Percentiles rank a stretch among this genome's conserved stretches.
phyloP scores from a whole-genome alignment of 1,139 yeast species.

The Wickerhamomyces sp. region DNA sequence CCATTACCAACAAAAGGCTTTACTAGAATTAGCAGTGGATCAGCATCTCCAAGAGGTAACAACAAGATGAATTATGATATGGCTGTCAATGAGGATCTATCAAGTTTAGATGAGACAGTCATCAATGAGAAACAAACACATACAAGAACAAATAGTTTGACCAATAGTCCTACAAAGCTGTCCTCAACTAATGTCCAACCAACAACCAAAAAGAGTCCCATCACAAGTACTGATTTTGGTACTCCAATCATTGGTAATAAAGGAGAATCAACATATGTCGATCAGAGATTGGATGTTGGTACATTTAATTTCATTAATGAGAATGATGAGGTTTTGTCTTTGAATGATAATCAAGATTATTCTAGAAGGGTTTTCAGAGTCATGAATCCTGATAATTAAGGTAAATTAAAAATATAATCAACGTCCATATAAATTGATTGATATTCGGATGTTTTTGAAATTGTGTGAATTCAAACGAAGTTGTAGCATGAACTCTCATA shows the following conservation, averaged over 20 bases:
- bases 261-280: slow-evolving; percentile 44
- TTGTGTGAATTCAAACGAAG: too few relatives aligned
- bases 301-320: slow-evolving; percentile 46
- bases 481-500: too few relatives aligned
- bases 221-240: slow-evolving; percentile 11
- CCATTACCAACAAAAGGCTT: neutral
- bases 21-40: neutral
- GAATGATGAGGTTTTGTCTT: slow-evolving; percentile 45
- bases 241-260: slow-evolving; percentile 28
- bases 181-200: neutral
- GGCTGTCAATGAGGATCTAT: slow-evolving; percentile 6
- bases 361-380: slow-evolving; percentile 56
- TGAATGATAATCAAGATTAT: slow-evolving; percentile 62
- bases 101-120: slow-evolving; percentile 9
- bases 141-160: neutral
- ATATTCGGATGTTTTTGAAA: too few relatives aligned
- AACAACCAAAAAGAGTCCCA: neutral
- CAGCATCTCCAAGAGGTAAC: neutral
- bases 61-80: slow-evolving; percentile 1
- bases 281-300: slow-evolving; percentile 55
- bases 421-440: too few relatives aligned
- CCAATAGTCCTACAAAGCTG: neutral
- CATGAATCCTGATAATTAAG: slow-evolving; percentile 40
- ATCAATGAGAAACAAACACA: slow-evolving; percentile 4
- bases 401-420: too few relatives aligned